Evolutionary conservation across 176 grass and related monocot genomes (phyloP).

Genomic region (Aegilops speltoides): DNA sequence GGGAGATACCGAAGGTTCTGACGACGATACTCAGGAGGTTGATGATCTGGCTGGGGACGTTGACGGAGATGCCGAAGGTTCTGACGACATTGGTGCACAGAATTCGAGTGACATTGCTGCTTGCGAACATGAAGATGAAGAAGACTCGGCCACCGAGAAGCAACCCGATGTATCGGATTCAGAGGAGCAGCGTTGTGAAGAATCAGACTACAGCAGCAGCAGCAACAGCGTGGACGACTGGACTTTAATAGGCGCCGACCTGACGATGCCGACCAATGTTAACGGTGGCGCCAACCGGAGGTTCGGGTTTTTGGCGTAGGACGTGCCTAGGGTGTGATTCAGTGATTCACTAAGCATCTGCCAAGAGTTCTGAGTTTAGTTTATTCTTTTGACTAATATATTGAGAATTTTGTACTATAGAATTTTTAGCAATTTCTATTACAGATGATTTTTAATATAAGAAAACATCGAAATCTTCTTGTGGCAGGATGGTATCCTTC

Average conservation of each 20-base stretch:
- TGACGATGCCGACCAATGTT: not conserved
- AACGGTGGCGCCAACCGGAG: not conserved
- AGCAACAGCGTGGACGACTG: not conserved
- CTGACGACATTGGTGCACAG: not conserved
- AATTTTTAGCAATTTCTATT: not conserved
- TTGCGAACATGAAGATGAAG: not conserved
- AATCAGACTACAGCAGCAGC: not conserved
- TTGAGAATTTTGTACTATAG: too few species aligned
- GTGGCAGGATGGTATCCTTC: too few species aligned
- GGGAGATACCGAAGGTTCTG: not conserved
- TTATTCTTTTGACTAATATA: not conserved
- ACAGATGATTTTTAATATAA: not conserved
- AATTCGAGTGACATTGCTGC: not conserved
- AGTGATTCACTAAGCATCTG: not conserved
- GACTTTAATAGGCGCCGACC: slow-evolving; percentile 17
- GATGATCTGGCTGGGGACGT: not conserved
- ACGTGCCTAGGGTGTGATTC: not conserved
- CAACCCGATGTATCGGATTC: not conserved
- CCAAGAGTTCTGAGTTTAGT: not conserved
- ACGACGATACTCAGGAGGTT: not conserved
- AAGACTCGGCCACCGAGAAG: not conserved
- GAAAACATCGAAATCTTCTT: not conserved
- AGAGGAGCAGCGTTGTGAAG: not conserved
- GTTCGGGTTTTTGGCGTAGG: not conserved
- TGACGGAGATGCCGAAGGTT: not conserved